Conservation (phyloP, 768 basidiomycete species). For the Leccinum obscurum region DNA sequence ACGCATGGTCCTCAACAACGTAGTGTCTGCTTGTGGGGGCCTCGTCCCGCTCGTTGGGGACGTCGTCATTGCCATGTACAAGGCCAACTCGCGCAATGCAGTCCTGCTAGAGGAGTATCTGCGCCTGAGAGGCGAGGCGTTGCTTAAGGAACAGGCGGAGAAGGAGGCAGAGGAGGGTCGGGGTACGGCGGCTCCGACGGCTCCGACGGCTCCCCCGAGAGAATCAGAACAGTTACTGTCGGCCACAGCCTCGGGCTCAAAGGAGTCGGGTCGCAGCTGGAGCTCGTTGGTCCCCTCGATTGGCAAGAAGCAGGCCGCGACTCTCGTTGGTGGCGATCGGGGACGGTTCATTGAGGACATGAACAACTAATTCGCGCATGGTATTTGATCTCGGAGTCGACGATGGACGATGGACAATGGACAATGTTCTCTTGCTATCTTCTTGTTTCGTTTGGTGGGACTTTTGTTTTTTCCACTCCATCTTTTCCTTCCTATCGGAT, state of each 20-base stretch:
- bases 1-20: constrained; percentile 78
- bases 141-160: constrained; percentile 50
- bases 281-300: constrained; percentile 15
- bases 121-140: constrained; percentile 73
- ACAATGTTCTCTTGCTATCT: background rate
- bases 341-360: background rate
- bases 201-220: constrained; percentile 29
- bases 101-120: constrained; percentile 83
- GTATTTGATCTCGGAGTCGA: background rate
- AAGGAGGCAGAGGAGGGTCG: constrained; percentile 23
- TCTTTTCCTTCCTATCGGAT: background rate
- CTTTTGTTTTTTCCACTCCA: background rate
- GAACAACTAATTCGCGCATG: background rate
- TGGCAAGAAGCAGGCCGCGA: background rate
- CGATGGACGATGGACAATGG: background rate
- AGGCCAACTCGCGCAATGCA: constrained; percentile 90
- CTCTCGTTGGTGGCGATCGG: constrained; percentile 17
- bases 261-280: constrained; percentile 30
- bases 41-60: constrained; percentile 76
- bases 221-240: constrained; percentile 51
- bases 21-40: constrained; percentile 64
- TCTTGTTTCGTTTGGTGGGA: background rate
- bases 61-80: constrained; percentile 72
- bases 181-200: constrained; percentile 9
- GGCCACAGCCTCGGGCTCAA: constrained; percentile 51